Base-by-base conservation (phyloP, 2,329 filamentous ascomycete genomes). In the Nigrospora osmanthi region DNA sequence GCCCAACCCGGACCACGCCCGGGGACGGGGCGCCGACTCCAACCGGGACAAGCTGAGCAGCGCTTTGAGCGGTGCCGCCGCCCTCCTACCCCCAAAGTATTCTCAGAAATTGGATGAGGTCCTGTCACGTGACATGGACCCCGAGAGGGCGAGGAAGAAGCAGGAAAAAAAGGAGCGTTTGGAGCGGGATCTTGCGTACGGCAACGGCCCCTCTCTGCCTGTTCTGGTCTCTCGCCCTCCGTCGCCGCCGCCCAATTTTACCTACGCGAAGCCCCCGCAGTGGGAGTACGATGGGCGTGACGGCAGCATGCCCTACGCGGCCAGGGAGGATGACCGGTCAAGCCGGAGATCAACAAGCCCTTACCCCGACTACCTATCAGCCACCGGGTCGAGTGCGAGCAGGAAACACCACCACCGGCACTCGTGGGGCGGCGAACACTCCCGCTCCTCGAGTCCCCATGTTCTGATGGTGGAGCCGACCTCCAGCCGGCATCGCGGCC, bases 111-210 rank as follows among this genome's bases (percentile, higher is more conserved):
- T 55, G 12, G 44, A 50, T 16, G 44, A 45, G 17, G 53, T 54
- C 30, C 47, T 49, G 15, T 54, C 51, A 6, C 55, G 54, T 43
- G 51, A 61, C 43, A 55, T 55, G 10, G 59, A 63, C 40, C 53
- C 52, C 12, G 63, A 64, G 42, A 58, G 60, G 43, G 60, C 61
- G 46, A 53, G 52, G 37, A 62, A 55, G 41, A 64, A 61, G 44
- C 53, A 56, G 46, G 54, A 58, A 23, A 64, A 60, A 47, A 63
- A 61, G 49, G 58, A 60, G 42, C 57, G 47, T 28, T 42, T 59
- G n/a, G 69, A 73, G 30, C 70, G 74, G 4, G 69, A 75, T 46
- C 60, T 79, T 11, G 73, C 73, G 4, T 80, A 80, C 49, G 76
- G 76, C 30, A 61, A 54, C 49, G 47, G 47, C 33, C 40, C 53